A percentile compares a stretch with the other conserved stretches of the same genome.
Evolutionary conservation across 306 rosid species (phyloP).

Genomic region (Cicer pinnatifidum): DNA sequence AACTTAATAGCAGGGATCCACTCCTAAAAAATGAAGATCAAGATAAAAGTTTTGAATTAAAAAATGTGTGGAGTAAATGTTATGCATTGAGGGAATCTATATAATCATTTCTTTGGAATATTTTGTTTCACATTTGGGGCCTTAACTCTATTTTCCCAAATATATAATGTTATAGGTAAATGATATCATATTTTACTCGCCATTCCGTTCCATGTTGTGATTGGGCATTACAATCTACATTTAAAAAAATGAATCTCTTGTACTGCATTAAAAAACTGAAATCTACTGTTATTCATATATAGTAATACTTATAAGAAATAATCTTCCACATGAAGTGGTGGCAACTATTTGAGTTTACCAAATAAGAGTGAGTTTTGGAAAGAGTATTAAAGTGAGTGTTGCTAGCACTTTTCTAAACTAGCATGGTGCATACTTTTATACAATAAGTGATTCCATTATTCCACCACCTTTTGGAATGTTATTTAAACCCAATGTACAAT

Average conservation of each 20-base stretch:
- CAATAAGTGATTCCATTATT: neutral
- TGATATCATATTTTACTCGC: neutral
- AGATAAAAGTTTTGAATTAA: slow-evolving; percentile 26
- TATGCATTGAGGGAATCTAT: neutral
- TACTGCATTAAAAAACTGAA: neutral
- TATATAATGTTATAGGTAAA: neutral
- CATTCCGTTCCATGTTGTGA: neutral
- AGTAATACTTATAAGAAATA: neutral
- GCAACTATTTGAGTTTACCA: too few relatives aligned
- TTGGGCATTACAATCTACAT: neutral
- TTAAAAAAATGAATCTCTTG: neutral
- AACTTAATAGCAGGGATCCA: slow-evolving; percentile 82
- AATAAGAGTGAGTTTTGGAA: too few relatives aligned
- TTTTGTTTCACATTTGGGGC: slow-evolving; percentile 1
- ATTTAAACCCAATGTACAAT: neutral
- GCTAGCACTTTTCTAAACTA: neutral
- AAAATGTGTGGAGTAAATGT: slow-evolving; percentile 7
- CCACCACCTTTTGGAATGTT: neutral
- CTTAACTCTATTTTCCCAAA: neutral
- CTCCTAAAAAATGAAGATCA: slow-evolving; percentile 65
- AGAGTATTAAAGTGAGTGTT: too few relatives aligned
- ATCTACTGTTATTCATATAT: slow-evolving; percentile 5
- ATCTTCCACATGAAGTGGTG: too few relatives aligned
- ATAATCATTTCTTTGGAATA: slow-evolving; percentile 1
- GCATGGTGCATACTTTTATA: slow-evolving; percentile 4